These are phyloP conservation scores for Amphicarpaea edgeworthii DNA, from an alignment of 306 rosid species.

Conservation along the genomic window DNA sequence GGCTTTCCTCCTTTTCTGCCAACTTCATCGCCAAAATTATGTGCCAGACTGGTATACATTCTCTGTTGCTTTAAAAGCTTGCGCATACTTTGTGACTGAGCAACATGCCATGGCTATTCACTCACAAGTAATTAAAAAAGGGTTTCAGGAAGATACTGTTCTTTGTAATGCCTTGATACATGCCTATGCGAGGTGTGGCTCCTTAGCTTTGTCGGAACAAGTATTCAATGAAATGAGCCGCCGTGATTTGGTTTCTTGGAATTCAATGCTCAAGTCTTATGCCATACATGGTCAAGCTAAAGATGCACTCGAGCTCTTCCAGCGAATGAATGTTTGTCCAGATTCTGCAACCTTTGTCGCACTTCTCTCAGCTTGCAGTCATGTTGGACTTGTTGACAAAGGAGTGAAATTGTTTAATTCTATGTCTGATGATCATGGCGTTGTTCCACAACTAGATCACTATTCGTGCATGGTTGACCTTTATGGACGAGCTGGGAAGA, in stretches of 20 bases:
- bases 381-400: constrained; percentile 78
- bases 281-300: constrained; percentile 81
- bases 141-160: constrained; percentile 68
- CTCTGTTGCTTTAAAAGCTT: constrained; percentile 81
- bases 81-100: constrained; percentile 76
- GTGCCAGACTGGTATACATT: constrained; percentile 76
- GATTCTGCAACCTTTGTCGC: constrained; percentile 86
- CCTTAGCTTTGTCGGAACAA: constrained; percentile 68
- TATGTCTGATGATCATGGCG: constrained; percentile 57
- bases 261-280: constrained; percentile 84
- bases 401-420: constrained; percentile 66
- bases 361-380: constrained; percentile 88
- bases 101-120: constrained; percentile 65
- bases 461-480: constrained; percentile 94
- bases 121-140: constrained; percentile 70
- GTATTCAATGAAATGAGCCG: constrained; percentile 62
- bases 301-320: constrained; percentile 72
- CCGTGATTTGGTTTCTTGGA: constrained; percentile 86
- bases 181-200: constrained; percentile 85
- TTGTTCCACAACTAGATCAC: constrained; percentile 75
- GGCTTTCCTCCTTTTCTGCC: constrained; percentile 70
- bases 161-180: constrained; percentile 84
- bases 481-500: constrained; percentile 81
- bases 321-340: constrained; percentile 59
- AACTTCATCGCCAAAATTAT: constrained; percentile 61